Base-by-base conservation (phyloP, 768 basidiomycete species). In the Suillus lakei region DNA sequence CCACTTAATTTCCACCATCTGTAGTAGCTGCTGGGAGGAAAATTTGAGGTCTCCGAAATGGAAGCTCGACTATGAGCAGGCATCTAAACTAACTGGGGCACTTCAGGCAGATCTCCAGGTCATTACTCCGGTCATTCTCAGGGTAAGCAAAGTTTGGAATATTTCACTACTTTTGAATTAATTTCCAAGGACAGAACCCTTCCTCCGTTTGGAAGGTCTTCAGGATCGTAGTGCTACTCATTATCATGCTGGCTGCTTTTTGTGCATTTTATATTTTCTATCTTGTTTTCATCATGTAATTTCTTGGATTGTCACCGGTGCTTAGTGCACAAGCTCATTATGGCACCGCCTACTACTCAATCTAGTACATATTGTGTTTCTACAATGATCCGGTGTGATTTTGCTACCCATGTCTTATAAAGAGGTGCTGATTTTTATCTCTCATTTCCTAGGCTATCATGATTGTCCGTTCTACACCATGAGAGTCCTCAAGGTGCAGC, bases 61-160 rank as follows among this genome's bases (percentile, higher is more conserved):
- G 65, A 63, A 63, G 41, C 48, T 66, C 28, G 26, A 63, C 41
- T 66, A 62, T 7, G 63, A 70, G 38, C 62, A 66, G 28, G 69
- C 59, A 1, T 36, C 32, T 8, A 66, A 65, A 26, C 46, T 67
- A 1, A 30, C 44, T 12, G 5, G 38, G 16, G 66, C 56, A 5
- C 66, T 67, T 59, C 13, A 15, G 6, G 32, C 15, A 5, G 66
- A 67, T 18, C 9, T 63, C 4, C 56, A 65, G 28, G 46, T 26
- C 58, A 21, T n/a, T n/a, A 6, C 51, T 15, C 55, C 1, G 4
- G 12, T 2, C n/a, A n/a, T n/a, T n/a, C 38, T 48, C 8, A 48
- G 46, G n/a, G 46, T 23, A 48, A 48, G 46, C 23, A 48, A 23
- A 9, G 10, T 48, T n/a, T 46, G n/a, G n/a, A 46, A 41, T 41